Evolutionary conservation across 2,329 filamentous ascomycete genomes (phyloP).

Genomic region (Nemania serpens): DNA sequence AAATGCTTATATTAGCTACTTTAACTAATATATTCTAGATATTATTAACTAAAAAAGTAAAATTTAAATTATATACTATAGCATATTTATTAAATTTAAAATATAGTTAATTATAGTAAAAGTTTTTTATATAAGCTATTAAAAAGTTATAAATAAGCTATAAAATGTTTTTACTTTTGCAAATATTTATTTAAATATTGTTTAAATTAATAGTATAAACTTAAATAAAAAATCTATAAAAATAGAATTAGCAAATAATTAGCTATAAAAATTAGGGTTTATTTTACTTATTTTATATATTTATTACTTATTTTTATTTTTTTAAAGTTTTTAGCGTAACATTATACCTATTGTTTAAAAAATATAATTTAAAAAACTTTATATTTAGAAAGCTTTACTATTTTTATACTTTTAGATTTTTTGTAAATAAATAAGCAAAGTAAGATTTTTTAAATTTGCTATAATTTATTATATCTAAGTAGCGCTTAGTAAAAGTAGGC

Average conservation of each 20-base stretch:
- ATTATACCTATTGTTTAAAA: background rate
- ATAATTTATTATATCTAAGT: too few species aligned
- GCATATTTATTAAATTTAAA: background rate
- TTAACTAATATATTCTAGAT: background rate
- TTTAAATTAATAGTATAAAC: background rate
- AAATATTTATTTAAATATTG: conserved; percentile 4
- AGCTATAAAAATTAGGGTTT: background rate
- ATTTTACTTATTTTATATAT: background rate
- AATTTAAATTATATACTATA: background rate
- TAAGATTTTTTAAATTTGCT: background rate
- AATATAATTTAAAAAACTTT: background rate
- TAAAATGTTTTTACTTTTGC: background rate
- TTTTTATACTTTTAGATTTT: background rate
- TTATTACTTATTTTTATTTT: background rate
- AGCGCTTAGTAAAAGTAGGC: too few species aligned
- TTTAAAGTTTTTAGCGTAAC: background rate
- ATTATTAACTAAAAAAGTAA: background rate
- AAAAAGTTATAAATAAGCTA: conserved; percentile 1
- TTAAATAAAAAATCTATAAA: background rate
- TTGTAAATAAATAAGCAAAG: background rate
- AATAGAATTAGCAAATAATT: background rate
- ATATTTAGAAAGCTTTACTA: background rate
- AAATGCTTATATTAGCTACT: background rate
- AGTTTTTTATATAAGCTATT: background rate
- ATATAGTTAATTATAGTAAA: background rate